Evolutionary conservation across 768 basidiomycete species (phyloP), one percentile per base, ranked within the genome.

Genomic region (Mycena haematopus): DNA sequence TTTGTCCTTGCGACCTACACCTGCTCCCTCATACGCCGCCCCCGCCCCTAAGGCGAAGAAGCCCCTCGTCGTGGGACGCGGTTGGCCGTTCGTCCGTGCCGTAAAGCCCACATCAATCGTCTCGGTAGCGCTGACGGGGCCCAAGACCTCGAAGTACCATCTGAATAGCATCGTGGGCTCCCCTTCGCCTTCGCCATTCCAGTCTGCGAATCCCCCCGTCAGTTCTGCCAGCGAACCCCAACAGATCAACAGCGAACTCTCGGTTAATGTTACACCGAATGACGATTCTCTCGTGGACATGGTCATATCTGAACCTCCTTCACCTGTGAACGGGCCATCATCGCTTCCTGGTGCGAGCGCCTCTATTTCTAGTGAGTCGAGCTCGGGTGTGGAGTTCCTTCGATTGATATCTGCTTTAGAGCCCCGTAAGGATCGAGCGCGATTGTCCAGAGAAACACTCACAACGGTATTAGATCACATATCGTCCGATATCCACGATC

Each of bases 171-270:
- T 60, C n/a, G 40, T 52, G 13, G 31, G 24, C 1, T 51, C 51
- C 47, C 2, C 7, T 49, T 50, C 57, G 27, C 31, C 58, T 1
- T 61, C 66, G 0, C 52, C 61, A 3, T 47, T 67, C 25, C 61
- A 65, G 5, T 69, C 71, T 21, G 66, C 70, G 38, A 52, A 58
- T 22, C 10, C 52, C 15, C 52, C 65, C 29, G 29, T 14, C 40
- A 68, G 54, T 15, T 45, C 65, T 25, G 33, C 11, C 45, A 68
- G 54, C 15, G 77, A 77, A 60, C 78, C 77, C 75, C 76, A 74
- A 62, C 72, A 74, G 17, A 70, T 77, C 60, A 38, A 53, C 50
- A 53, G 27, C 46, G 52, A 58, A 46, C n/a, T 66, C 45, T 50
- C 45, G n/a, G 21, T 42, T 27, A 62, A 59, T 25, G 56, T 64